These are phyloP conservation scores for Wallacemonas collosoma DNA, from an alignment of 208 protist genomes.

Conservation along the genomic window DNA sequence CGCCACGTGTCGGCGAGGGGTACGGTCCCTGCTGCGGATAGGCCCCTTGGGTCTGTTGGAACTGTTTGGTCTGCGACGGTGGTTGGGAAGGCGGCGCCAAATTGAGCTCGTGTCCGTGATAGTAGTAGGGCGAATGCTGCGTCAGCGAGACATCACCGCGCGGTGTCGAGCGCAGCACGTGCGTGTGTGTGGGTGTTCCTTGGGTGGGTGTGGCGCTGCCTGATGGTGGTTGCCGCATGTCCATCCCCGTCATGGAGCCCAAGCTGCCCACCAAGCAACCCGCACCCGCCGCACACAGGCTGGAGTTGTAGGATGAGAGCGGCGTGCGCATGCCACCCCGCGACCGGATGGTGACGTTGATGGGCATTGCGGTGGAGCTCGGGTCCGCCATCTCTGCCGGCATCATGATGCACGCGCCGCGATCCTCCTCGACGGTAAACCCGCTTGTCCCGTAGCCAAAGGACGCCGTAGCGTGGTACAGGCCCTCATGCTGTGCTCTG, in stretches of 20 bases:
- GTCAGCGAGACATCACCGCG: neutral
- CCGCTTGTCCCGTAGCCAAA: slow-evolving; percentile 10
- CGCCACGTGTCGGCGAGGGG: neutral
- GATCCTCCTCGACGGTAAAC: slow-evolving; percentile 15
- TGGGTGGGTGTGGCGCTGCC: neutral
- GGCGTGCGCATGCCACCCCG: slow-evolving; percentile 9
- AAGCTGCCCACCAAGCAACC: slow-evolving; percentile 9
- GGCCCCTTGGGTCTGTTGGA: no score
- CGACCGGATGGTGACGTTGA: slow-evolving; percentile 13
- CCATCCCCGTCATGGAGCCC: neutral
- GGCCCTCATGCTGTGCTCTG: neutral
- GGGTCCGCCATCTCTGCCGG: slow-evolving; percentile 10
- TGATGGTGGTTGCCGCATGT: neutral
- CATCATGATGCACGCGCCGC: slow-evolving; percentile 7
- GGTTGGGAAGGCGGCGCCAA: neutral
- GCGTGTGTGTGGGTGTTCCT: slow-evolving; percentile 1
- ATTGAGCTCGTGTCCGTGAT: neutral
- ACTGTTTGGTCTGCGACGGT: slow-evolving; percentile 5
- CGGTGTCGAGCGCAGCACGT: neutral
- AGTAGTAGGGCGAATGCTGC: slow-evolving; percentile 4
- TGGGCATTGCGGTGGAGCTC: slow-evolving; percentile 1
- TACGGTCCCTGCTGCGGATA: neutral
- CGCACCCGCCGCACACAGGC: neutral
- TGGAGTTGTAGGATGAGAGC: slow-evolving; percentile 15
- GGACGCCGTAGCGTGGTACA: neutral